Conservation (phyloP, 2,329 filamentous ascomycete genomes). For the Tympanopsis confertula region DNA sequence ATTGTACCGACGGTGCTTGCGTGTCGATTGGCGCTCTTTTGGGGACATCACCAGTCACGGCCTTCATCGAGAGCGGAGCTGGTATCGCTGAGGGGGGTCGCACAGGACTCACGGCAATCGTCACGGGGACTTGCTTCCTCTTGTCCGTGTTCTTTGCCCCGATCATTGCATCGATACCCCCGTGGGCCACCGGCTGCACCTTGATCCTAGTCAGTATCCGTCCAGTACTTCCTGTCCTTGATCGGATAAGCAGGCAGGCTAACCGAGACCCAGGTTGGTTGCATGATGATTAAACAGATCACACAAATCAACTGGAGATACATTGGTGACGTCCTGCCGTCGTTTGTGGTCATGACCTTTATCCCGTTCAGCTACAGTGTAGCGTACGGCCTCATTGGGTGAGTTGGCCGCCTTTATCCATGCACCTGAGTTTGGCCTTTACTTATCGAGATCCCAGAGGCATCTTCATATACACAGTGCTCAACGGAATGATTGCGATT, state of each 20-base stretch:
- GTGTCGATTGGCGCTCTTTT: slow-evolving; percentile 63
- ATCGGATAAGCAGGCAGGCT: not conserved
- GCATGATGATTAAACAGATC: slow-evolving; percentile 67
- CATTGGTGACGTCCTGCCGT: slow-evolving; percentile 64
- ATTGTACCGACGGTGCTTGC: slow-evolving; percentile 58
- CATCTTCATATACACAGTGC: slow-evolving; percentile 38
- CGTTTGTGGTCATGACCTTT: slow-evolving; percentile 63
- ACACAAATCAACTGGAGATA: slow-evolving; percentile 68
- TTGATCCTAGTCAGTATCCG: slow-evolving; percentile 44
- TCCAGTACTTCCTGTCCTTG: not conserved
- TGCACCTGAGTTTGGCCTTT: not conserved
- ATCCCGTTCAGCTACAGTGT: slow-evolving; percentile 74
- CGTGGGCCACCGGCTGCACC: slow-evolving; percentile 67
- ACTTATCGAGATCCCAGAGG: slow-evolving; percentile 20
- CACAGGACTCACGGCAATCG: slow-evolving; percentile 61
- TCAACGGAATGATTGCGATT: slow-evolving; percentile 34
- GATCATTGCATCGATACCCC: slow-evolving; percentile 65
- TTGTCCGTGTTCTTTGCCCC: slow-evolving; percentile 65
- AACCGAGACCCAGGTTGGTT: slow-evolving; percentile 42
- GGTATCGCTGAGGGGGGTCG: slow-evolving; percentile 67
- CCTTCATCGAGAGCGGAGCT: slow-evolving; percentile 65
- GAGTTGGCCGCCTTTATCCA: slow-evolving; percentile 12
- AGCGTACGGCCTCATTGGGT: slow-evolving; percentile 66
- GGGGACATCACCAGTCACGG: slow-evolving; percentile 60
- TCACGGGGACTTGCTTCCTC: slow-evolving; percentile 59